Base-by-base conservation (phyloP, 768 basidiomycete genomes). In the Erythrobasidium yunnanense region DNA sequence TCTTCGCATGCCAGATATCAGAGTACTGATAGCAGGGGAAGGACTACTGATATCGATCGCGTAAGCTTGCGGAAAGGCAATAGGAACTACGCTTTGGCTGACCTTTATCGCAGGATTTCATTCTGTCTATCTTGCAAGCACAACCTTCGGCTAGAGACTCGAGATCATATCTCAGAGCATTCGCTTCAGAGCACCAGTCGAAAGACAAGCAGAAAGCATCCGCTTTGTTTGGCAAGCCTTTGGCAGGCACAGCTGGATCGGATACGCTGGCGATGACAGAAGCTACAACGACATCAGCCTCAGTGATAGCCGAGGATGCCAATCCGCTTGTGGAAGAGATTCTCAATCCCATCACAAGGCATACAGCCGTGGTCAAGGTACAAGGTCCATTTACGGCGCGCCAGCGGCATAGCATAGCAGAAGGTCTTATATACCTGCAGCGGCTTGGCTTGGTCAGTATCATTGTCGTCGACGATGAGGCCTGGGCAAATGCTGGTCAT, bases 361-460 rank as follows among this genome's bases (percentile, higher is more conserved):
- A 89, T 56, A 93, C 95, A 0, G 90, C 92, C 3, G 83, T 99
- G 17, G 92, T 99, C 71, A 97, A 97, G 77, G 79, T 97, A 1
- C 95, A 97, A 76, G 90, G 92, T 8, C 95, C 95, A 1, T 97
- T 97, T 74, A 87, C 84, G 8, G 87, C 93, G 76, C 81, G 84
- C 6, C 95, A 96, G 72, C 83, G 97, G 66, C 88, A 93, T 70
- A 92, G 91, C 75, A 89, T 99, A 70, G 85, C 87, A 42, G 83
- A 86, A 42, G 95, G 95, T 56, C 83, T 99, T 79, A 88, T 92
- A 42, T 91, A 95, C 75, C 83, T 99, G 51, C 88, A 93, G 76
- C 93, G 92, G 74, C 85, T 97, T 18, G 95, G 95, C 1, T 81
- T 99, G 20, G 88, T 96, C 71, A 87, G 87, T 69, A 90, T 99